A percentile compares a stretch with the other conserved stretches of the same genome.
phyloP scores from a whole-genome alignment of 2,329 filamentous ascomycete species.

The Beauveria medogensis region DNA sequence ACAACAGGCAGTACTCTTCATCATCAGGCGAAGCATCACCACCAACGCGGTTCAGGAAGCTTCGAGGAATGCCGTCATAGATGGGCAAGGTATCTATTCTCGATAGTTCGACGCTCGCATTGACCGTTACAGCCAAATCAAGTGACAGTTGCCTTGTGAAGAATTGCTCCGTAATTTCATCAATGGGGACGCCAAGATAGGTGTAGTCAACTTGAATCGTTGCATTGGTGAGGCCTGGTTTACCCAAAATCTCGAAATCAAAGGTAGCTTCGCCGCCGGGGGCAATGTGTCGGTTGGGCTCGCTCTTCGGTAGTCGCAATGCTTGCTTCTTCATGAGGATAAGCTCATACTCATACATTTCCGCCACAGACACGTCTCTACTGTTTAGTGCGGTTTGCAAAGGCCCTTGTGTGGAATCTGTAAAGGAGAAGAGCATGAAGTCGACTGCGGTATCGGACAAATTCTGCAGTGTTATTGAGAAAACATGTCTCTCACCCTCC shows the following conservation, averaged over 20 bases:
- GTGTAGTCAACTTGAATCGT: slow-evolving; percentile 82
- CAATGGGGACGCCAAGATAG: slow-evolving; percentile 61
- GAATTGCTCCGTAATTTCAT: slow-evolving; percentile 63
- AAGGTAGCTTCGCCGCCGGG: slow-evolving; percentile 64
- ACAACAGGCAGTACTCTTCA: slow-evolving; percentile 66
- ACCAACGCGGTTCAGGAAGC: slow-evolving; percentile 46
- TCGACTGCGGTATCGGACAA: slow-evolving; percentile 69
- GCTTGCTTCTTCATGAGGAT: slow-evolving; percentile 69
- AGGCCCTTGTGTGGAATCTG: slow-evolving; percentile 75
- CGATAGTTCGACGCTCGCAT: slow-evolving; percentile 77
- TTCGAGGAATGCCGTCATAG: slow-evolving; percentile 53
- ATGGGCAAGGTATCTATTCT: slow-evolving; percentile 74
- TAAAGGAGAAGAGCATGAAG: slow-evolving; percentile 79
- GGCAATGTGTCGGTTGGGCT: slow-evolving; percentile 51
- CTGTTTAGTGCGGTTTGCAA: slow-evolving; percentile 67
- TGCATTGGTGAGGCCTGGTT: slow-evolving; percentile 72
- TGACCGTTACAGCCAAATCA: slow-evolving; percentile 81
- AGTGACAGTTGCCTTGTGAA: slow-evolving; percentile 77
- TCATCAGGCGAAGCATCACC: slow-evolving; percentile 28
- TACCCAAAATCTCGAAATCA: slow-evolving; percentile 77
- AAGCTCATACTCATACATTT: slow-evolving; percentile 79
- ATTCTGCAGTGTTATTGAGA: slow-evolving; percentile 76
- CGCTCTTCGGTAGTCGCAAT: slow-evolving; percentile 46
- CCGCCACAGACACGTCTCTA: slow-evolving; percentile 68
- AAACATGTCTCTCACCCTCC: slow-evolving; percentile 74